phyloP scores from a whole-genome alignment of 2,329 filamentous ascomycete species.

The Trichophyton simii region DNA sequence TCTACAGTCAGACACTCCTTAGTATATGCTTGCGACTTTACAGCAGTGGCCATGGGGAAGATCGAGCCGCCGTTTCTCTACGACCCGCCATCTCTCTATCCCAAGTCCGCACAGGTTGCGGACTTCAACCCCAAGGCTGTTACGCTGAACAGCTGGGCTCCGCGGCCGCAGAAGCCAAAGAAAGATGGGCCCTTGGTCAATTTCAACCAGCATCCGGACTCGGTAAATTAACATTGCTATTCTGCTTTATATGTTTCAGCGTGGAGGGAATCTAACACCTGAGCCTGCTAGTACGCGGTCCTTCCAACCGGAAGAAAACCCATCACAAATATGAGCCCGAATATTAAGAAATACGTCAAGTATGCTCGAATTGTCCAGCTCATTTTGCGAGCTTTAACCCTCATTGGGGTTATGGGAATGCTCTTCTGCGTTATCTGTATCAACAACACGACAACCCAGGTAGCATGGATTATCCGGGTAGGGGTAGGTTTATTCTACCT shows the following conservation, averaged over 20 bases:
- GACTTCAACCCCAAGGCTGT: conserved; percentile 79
- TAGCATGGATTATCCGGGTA: conserved; percentile 65
- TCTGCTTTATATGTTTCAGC: background rate
- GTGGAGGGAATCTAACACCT: background rate
- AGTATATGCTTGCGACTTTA: background rate
- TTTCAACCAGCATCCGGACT: conserved; percentile 76
- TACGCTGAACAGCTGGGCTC: conserved; percentile 63
- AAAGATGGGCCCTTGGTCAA: conserved; percentile 63
- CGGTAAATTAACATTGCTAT: conserved; percentile 39
- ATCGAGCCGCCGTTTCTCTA: conserved; percentile 62
- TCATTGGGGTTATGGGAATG: conserved; percentile 57
- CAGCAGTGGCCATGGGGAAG: conserved; percentile 35
- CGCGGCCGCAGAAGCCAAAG: conserved; percentile 48
- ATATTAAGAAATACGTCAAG: conserved; percentile 59
- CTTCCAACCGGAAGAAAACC: conserved; percentile 50
- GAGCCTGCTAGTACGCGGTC: conserved; percentile 33
- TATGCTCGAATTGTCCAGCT: conserved; percentile 58
- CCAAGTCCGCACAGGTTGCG: conserved; percentile 39
- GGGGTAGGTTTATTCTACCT: conserved; percentile 44
- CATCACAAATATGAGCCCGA: conserved; percentile 54
- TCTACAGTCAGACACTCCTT: background rate
- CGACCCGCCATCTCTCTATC: conserved; percentile 42
- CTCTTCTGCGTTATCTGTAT: conserved; percentile 68
- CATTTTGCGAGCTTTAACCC: conserved; percentile 50
- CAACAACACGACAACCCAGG: conserved; percentile 49